These are phyloP conservation scores for Tuber melanosporum DNA, from an alignment of 495 filamentous ascomycete species.

Conservation along the genomic window DNA sequence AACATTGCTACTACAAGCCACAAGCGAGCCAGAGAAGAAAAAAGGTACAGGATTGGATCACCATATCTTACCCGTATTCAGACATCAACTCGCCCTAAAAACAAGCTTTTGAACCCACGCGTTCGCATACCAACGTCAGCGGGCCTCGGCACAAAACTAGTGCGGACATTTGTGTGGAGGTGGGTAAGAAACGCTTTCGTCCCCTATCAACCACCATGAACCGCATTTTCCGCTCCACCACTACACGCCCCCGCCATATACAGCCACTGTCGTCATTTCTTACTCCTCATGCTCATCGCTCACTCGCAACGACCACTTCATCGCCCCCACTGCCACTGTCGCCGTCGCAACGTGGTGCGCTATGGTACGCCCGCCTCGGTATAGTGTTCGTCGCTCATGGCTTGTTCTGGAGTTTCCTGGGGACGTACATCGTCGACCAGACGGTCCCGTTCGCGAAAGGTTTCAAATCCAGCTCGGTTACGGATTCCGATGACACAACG, in stretches of 20 bases:
- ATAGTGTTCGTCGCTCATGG: conserved; percentile 16
- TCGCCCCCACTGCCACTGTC: conserved; percentile 1
- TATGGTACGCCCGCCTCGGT: conserved; percentile 17
- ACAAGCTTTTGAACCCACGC: no score
- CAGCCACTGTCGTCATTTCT: neutral
- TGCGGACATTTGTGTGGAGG: neutral
- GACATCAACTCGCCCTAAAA: no score
- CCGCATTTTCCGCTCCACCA: neutral
- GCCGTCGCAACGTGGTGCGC: neutral
- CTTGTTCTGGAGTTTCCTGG: conserved; percentile 23
- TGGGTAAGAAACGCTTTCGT: neutral
- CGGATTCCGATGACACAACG: conserved; percentile 7
- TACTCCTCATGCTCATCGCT: neutral
- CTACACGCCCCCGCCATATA: neutral
- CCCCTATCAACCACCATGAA: neutral
- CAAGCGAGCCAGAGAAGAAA: no score
- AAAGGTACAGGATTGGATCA: no score
- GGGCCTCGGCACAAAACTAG: no score
- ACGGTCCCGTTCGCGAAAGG: conserved; percentile 21
- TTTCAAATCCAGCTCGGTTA: conserved; percentile 6
- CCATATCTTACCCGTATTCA: no score
- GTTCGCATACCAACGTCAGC: no score
- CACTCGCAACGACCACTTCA: neutral
- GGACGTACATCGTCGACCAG: conserved; percentile 20
- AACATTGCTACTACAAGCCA: no score